These are phyloP conservation scores for Tylopilus sp. DNA, from an alignment of 768 basidiomycete species.

Conservation along the genomic window DNA sequence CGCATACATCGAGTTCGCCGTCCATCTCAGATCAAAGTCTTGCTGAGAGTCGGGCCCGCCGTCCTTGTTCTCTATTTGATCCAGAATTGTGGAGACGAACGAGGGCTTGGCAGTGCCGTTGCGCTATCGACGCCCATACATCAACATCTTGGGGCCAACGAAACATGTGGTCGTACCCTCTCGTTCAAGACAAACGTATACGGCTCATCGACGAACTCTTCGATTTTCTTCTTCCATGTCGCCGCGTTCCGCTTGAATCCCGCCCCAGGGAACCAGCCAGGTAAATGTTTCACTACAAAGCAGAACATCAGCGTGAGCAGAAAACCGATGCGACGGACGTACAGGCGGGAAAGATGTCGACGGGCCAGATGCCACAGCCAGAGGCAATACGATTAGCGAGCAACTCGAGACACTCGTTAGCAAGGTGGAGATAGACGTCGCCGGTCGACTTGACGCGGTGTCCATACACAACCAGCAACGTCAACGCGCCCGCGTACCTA, in stretches of 20 bases:
- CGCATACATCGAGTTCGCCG: conserved; percentile 80
- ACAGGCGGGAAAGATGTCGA: conserved; percentile 38
- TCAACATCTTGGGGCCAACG: not conserved
- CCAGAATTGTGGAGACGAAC: conserved; percentile 51
- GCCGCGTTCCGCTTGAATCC: conserved; percentile 60
- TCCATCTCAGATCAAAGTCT: conserved; percentile 74
- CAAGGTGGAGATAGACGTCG: conserved; percentile 41
- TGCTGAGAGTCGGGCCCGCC: conserved; percentile 28
- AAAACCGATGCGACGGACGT: conserved; percentile 5
- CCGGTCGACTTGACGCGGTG: conserved; percentile 42
- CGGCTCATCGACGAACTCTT: conserved; percentile 61
- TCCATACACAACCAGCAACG: conserved; percentile 60
- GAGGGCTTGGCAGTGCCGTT: conserved; percentile 38
- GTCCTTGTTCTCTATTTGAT: conserved; percentile 17
- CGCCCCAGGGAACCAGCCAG: conserved; percentile 65
- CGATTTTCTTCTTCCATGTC: conserved; percentile 60
- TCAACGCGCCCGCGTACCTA: conserved; percentile 52
- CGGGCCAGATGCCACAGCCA: conserved; percentile 42
- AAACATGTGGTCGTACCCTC: conserved; percentile 40
- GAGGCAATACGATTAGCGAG: conserved; percentile 43
- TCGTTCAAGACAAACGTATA: conserved; percentile 55
- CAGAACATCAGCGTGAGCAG: not conserved
- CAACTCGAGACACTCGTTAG: conserved; percentile 39
- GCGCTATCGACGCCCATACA: conserved; percentile 18
- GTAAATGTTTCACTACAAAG: conserved; percentile 47